phyloP scores from a whole-genome alignment of 2,329 filamentous ascomycete species.

The Microcyclospora tardicrescens region DNA sequence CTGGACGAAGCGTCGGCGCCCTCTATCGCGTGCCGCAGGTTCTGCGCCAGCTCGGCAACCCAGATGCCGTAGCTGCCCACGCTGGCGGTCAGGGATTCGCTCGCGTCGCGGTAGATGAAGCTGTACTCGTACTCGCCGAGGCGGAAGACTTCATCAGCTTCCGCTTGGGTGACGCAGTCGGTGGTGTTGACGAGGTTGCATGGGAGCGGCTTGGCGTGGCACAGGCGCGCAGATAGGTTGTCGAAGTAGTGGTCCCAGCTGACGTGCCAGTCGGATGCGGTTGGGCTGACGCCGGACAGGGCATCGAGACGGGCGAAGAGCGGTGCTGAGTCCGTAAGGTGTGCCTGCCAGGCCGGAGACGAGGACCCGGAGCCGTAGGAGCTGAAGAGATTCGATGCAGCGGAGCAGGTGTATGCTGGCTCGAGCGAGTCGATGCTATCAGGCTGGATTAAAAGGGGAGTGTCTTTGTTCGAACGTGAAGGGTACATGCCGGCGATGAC shows the following conservation, averaged over 20 bases:
- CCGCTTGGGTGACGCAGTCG: constrained; percentile 47
- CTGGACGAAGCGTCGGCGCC: constrained; percentile 23
- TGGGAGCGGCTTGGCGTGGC: constrained; percentile 59
- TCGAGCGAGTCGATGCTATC: constrained; percentile 57
- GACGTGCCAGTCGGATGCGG: constrained; percentile 51
- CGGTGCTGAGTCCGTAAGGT: constrained; percentile 43
- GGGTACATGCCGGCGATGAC: constrained; percentile 58
- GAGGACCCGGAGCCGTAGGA: constrained; percentile 34
- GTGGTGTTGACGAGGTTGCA: constrained; percentile 44
- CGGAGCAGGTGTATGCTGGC: constrained; percentile 54
- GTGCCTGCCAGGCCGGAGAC: constrained; percentile 46
- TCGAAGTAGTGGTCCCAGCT: constrained; percentile 76
- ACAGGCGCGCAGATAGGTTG: constrained; percentile 67
- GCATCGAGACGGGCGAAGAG: constrained; percentile 51
- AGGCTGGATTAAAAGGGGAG: constrained; percentile 36
- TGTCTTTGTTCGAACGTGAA: constrained; percentile 13
- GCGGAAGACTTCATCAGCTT: constrained; percentile 59
- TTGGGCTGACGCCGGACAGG: constrained; percentile 50
- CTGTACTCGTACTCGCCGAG: constrained; percentile 72
- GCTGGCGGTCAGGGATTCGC: constrained; percentile 49
- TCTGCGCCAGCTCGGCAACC: constrained; percentile 55
- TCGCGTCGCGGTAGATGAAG: constrained; percentile 58
- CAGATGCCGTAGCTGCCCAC: constrained; percentile 56
- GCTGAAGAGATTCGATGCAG: constrained; percentile 33
- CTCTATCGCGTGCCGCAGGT: constrained; percentile 42